phyloP scores from a whole-genome alignment of 1,284 basidiomycete genomes.

The Rhodotorula sp. region DNA sequence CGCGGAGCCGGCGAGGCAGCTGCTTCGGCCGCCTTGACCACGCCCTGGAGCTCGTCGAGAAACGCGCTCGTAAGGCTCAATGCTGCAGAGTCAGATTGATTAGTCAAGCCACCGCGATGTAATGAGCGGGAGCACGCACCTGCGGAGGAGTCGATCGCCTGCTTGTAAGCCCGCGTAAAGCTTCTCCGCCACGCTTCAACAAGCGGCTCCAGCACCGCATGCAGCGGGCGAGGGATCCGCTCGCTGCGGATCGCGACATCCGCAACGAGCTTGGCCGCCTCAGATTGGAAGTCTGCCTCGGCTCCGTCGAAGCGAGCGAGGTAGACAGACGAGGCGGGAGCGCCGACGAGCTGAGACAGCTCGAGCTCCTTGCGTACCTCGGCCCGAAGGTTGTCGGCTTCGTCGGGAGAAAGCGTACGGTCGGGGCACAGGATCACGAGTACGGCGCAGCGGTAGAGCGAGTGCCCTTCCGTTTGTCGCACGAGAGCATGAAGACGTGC shows the following conservation, averaged over 20 bases:
- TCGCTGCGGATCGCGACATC: constrained; percentile 3
- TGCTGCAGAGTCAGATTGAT: not conserved
- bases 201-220: constrained; percentile 15
- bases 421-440: constrained; percentile 25
- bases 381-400: not conserved
- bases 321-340: not conserved
- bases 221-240: constrained; percentile 1
- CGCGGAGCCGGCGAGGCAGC: not conserved
- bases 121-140: not conserved
- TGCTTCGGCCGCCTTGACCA: constrained; percentile 1
- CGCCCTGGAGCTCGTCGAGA: not conserved
- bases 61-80: not conserved
- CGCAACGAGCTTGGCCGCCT: not conserved
- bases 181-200: constrained; percentile 12
- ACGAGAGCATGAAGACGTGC: constrained; percentile 3
- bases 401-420: not conserved
- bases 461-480: not conserved
- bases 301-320: constrained; percentile 14
- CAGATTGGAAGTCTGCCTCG: constrained; percentile 10
- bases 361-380: constrained; percentile 15
- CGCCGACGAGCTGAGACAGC: not conserved
- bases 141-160: not conserved
- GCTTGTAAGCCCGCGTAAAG: not conserved
- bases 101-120: not conserved
- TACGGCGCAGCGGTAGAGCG: constrained; percentile 20